Base-by-base conservation (phyloP, 2,329 filamentous ascomycete genomes). In the Podosphaera fusca region DNA sequence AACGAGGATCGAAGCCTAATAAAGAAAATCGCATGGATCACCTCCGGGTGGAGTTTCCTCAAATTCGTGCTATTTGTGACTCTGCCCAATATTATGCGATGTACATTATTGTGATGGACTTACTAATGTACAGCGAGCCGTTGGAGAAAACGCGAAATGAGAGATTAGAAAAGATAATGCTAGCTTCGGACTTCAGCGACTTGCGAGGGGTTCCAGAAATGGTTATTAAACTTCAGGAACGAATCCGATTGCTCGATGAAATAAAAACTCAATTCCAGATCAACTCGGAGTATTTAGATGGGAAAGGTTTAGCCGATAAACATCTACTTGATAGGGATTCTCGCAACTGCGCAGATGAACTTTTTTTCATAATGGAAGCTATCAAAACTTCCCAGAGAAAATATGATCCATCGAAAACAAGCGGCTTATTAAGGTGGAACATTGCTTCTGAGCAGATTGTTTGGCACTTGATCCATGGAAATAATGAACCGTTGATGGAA, bases 361-460 rank as follows among this genome's bases (percentile, higher is more conserved):
- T 99, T 7, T 99, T 98, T 75, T 98, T 98, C 72, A 85, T 98
- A 74, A 96, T 98, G 92, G 96, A 98, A 66, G 94, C 92, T 45
- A 98, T 98, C 67, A 98, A 92, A 1, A 94, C 88, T 2, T 94
- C 90, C 4, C 92, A 98, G 69, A 78, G 88, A 59, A 92, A 89
- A 67, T 82, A 81, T 61, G 87, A 94, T 59, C 78, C 78, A 55
- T 79, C 81, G 5, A 79, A 87, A 61, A 84, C 82, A 58, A 89
- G 80, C 59, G 88, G 88, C 4, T 73, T 95, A 46, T 70, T 98
- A 56, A 83, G 87, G 63, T 95, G 90, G 85, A 92, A 87, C 67
- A 87, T 98, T 59, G 85, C 86, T n/a, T 88, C 88, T 1, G 83
- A 84, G 47, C 90, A 98, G 67, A 92, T 98, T 61, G 90, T 95